Evolutionary conservation across 192 early-diverging fungal species (phyloP).

Genomic region (Dispira simplex): DNA sequence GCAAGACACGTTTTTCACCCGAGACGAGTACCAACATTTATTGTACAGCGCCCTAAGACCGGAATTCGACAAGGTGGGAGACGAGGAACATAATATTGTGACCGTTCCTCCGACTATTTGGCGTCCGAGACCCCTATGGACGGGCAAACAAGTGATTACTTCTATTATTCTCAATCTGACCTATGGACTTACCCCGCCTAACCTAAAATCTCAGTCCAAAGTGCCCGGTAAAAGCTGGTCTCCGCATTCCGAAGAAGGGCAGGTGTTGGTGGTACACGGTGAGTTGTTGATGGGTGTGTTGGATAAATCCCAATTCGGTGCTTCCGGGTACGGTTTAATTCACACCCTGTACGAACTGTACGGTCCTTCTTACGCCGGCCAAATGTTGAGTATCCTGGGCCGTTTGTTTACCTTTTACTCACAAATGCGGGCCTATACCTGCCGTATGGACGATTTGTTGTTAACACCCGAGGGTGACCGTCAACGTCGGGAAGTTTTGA

Average conservation of each 20-base stretch:
- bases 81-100: constrained; percentile 53
- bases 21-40: constrained; percentile 87
- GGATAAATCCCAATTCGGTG: constrained; percentile 96
- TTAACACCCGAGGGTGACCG: constrained; percentile 71
- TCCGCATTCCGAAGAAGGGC: constrained; percentile 57
- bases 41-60: constrained; percentile 79
- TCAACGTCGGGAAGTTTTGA: constrained; percentile 55
- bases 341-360: constrained; percentile 96
- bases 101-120: constrained; percentile 76
- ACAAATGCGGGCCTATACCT: constrained; percentile 83
- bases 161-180: constrained; percentile 91
- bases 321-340: constrained; percentile 77
- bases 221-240: constrained; percentile 83
- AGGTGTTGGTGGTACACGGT: constrained; percentile 76
- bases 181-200: constrained; percentile 52
- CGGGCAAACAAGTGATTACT: constrained; percentile 93
- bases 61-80: constrained; percentile 43
- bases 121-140: constrained; percentile 84
- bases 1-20: constrained; percentile 74
- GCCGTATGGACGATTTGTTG: constrained; percentile 96
- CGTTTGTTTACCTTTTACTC: constrained; percentile 83
- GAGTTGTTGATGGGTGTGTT: constrained; percentile 84
- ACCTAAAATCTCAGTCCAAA: constrained; percentile 77
- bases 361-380: constrained; percentile 73
- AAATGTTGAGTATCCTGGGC: constrained; percentile 77